phyloP scores from a whole-genome alignment of 768 basidiomycete species.

The Lactarius trivialis region DNA sequence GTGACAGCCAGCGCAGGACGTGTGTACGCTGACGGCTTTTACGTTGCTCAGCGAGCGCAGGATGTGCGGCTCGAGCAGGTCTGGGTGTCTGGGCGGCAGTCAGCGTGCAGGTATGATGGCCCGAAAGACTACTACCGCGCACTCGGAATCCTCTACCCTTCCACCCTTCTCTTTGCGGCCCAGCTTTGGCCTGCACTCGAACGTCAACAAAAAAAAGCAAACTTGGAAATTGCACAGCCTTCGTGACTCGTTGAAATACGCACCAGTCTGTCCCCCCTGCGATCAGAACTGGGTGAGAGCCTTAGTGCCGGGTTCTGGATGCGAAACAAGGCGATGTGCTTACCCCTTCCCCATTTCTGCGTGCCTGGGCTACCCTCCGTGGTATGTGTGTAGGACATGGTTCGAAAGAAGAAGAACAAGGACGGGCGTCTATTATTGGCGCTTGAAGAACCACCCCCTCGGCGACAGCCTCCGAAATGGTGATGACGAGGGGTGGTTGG shows the following conservation, averaged over 20 bases:
- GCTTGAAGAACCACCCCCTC: conserved; percentile 7
- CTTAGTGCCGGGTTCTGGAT: conserved; percentile 15
- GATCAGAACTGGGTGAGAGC: conserved; percentile 53
- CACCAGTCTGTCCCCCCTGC: conserved; percentile 88
- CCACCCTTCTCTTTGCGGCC: conserved; percentile 23
- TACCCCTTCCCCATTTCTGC: conserved; percentile 21
- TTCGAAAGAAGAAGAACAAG: conserved; percentile 18
- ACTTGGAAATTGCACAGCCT: conserved; percentile 19
- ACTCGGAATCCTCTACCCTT: conserved; percentile 20
- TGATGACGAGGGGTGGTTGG: neutral
- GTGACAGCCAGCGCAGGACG: conserved; percentile 72
- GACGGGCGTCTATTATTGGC: conserved; percentile 11
- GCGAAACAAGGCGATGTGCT: conserved; percentile 13
- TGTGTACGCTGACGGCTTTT: conserved; percentile 62
- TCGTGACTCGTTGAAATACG: conserved; percentile 30
- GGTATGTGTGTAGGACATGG: conserved; percentile 19
- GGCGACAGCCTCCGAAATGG: conserved; percentile 2
- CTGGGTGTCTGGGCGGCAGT: conserved; percentile 46
- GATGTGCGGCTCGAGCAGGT: conserved; percentile 84
- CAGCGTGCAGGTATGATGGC: conserved; percentile 3
- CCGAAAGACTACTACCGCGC: neutral
- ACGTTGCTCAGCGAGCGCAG: conserved; percentile 83
- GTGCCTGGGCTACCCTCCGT: conserved; percentile 17
- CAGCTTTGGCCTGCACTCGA: conserved; percentile 11
- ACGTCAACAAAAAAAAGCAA: conserved; percentile 5